Conservation (phyloP, 2,329 filamentous ascomycete species). For the Phialemonium atrogriseum region DNA sequence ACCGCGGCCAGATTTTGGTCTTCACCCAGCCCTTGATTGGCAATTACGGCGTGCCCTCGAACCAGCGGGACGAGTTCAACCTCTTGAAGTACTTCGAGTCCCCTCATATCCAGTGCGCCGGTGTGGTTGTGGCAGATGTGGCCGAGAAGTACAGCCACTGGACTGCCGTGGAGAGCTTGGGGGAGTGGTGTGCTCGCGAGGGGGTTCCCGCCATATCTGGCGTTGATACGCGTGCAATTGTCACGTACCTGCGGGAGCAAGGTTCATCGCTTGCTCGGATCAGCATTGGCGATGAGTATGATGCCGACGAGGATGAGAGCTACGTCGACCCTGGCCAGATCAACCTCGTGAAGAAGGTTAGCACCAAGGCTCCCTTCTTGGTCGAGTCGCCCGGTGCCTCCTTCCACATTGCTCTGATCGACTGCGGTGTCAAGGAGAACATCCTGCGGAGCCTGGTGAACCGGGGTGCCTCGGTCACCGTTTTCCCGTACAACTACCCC, state of each 20-base stretch:
- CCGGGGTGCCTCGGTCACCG: conserved; percentile 85
- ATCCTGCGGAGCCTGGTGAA: conserved; percentile 90
- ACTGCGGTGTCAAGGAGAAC: conserved; percentile 99
- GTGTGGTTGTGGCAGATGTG: conserved; percentile 92
- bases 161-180: conserved; percentile 92
- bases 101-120: conserved; percentile 91
- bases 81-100: conserved; percentile 98
- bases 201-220: conserved; percentile 94
- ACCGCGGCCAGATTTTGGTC: conserved; percentile 91
- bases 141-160: conserved; percentile 94
- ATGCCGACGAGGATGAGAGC: conserved; percentile 94
- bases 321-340: conserved; percentile 94
- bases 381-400: conserved; percentile 76
- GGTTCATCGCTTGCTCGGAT: conserved; percentile 94
- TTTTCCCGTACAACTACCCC: conserved; percentile 93
- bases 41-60: conserved; percentile 95
- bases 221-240: conserved; percentile 93
- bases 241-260: conserved; percentile 91
- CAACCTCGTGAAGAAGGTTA: conserved; percentile 92
- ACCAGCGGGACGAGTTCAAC: conserved; percentile 75
- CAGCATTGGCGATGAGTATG: conserved; percentile 93
- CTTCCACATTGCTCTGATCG: conserved; percentile 87
- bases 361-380: conserved; percentile 96
- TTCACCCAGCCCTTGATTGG: conserved; percentile 97
- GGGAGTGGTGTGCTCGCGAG: conserved; percentile 92